Evolutionary conservation across 192 early-diverging fungal genomes (phyloP).

Genomic region (Backusella sp.): DNA sequence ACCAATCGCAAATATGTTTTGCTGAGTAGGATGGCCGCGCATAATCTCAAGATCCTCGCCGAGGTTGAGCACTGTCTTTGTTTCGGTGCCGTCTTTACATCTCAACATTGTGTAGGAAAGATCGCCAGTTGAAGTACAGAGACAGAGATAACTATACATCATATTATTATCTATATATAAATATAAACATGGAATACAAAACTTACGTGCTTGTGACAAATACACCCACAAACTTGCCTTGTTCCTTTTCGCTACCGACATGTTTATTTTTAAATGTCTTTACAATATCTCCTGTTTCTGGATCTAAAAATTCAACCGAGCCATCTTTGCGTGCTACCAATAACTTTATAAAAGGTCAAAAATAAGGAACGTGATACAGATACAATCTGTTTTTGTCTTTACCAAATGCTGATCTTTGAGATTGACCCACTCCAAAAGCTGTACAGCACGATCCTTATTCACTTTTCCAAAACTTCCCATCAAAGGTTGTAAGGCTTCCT

Average conservation of each 20-base stretch:
- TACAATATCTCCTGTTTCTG: slow-evolving; percentile 33
- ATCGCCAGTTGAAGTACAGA: slow-evolving; percentile 14
- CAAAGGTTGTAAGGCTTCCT: slow-evolving; percentile 15
- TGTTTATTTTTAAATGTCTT: slow-evolving; percentile 37
- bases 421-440: slow-evolving; percentile 27
- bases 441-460: slow-evolving; percentile 25
- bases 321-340: slow-evolving; percentile 56
- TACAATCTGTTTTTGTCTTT: slow-evolving; percentile 1
- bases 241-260: slow-evolving; percentile 34
- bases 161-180: background rate
- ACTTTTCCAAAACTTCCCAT: slow-evolving; percentile 19
- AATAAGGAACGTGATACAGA: background rate
- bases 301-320: slow-evolving; percentile 43
- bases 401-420: slow-evolving; percentile 24
- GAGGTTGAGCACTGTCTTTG: slow-evolving; percentile 23
- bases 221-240: slow-evolving; percentile 47
- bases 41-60: slow-evolving; percentile 60
- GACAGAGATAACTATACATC: slow-evolving; percentile 10
- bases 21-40: slow-evolving; percentile 61
- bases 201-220: slow-evolving; percentile 47
- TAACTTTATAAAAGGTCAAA: slow-evolving; percentile 29
- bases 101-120: slow-evolving; percentile 19
- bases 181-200: too few species aligned
- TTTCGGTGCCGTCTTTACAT: slow-evolving; percentile 6
- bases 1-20: slow-evolving; percentile 75